Evolutionary conservation across 306 rosid species (phyloP).

Genomic region (Dalbergia cochinchinensis): DNA sequence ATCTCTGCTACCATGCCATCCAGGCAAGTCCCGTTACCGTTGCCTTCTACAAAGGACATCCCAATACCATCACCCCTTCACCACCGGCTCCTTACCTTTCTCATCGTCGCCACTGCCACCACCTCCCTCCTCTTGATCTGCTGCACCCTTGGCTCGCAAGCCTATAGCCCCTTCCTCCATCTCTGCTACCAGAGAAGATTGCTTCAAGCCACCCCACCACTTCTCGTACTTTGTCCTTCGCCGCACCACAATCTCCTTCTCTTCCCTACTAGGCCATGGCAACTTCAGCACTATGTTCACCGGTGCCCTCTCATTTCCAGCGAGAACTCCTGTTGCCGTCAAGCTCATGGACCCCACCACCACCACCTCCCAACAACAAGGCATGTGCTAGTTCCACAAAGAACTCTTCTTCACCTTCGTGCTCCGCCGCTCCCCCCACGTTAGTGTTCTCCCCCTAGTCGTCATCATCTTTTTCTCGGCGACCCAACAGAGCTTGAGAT

Average conservation of each 20-base stretch:
- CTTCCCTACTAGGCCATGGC: conserved; percentile 82
- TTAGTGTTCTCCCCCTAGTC: conserved; percentile 76
- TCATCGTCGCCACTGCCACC: conserved; percentile 48
- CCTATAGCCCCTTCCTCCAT: conserved; percentile 68
- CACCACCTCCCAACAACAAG: conserved; percentile 66
- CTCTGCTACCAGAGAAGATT: no score
- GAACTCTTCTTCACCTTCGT: conserved; percentile 83
- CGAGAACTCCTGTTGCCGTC: conserved; percentile 69
- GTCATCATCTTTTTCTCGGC: no score
- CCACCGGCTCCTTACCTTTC: conserved; percentile 37
- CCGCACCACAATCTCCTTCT: conserved; percentile 86
- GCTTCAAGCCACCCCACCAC: conserved; percentile 71
- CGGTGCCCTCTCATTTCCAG: conserved; percentile 57
- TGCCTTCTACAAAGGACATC: conserved; percentile 34
- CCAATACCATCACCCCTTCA: conserved; percentile 12
- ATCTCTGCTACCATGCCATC: no score
- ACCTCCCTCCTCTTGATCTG: conserved; percentile 57
- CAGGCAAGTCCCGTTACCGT: conserved; percentile 52
- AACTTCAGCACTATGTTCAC: conserved; percentile 87
- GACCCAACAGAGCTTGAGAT: no score
- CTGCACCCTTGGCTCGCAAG: conserved; percentile 60
- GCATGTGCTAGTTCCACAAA: conserved; percentile 93
- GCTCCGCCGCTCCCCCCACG: conserved; percentile 56
- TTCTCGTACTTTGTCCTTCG: conserved; percentile 76
- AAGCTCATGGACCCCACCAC: conserved; percentile 79